Base-by-base conservation (phyloP, 805 yeast genomes). In the Candida yuanshanica region DNA sequence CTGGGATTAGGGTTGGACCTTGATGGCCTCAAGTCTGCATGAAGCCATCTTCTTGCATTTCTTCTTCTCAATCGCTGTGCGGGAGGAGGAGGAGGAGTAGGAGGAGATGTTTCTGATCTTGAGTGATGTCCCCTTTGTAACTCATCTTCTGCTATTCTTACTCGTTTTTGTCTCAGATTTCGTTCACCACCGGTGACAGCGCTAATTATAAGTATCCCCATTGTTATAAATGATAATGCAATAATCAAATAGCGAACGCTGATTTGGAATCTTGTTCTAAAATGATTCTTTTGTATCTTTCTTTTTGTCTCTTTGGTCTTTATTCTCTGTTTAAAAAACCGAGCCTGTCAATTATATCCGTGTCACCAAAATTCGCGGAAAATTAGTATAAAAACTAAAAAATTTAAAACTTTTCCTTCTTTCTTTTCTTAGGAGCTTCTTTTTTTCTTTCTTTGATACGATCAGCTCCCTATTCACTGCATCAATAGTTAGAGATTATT, bases 391-490 rank as follows among this genome's bases (percentile, higher is more conserved):
- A 31, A 31, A 23, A 23, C 11, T 23, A 8, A 9, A 17, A 17
- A 31, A 18, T 16, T 11, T 31, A 5, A 8, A 17, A 10, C 11
- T 11, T 12, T 25, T 35, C 23, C 13, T 35, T 16, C 16, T 20
- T 37, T 37, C 12, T 31, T 23, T 20, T 16, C 13, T 7, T 35
- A 5, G 17, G 40, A 37, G 12, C n/a, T 18, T 10, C 2, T n/a
- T 38, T 43, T 47, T 49, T 42, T 49, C 27, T 44, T 46, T 49
- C 59, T 48, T 52, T 52, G 69, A 65, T 64, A 65, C 69, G 66
- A 63, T 55, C 53, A 27, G 70, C 68, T 57, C 56, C 61, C 70
- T 63, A 66, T 66, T 65, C 69, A 66, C 70, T 66, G 70, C 69
- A 62, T 65, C 65, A 55, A 53, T 55, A 58, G 41, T 45, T 47